These are phyloP conservation scores for Periconia macrospinosa DNA, from an alignment of 2,329 filamentous ascomycete genomes.

Conservation along the genomic window DNA sequence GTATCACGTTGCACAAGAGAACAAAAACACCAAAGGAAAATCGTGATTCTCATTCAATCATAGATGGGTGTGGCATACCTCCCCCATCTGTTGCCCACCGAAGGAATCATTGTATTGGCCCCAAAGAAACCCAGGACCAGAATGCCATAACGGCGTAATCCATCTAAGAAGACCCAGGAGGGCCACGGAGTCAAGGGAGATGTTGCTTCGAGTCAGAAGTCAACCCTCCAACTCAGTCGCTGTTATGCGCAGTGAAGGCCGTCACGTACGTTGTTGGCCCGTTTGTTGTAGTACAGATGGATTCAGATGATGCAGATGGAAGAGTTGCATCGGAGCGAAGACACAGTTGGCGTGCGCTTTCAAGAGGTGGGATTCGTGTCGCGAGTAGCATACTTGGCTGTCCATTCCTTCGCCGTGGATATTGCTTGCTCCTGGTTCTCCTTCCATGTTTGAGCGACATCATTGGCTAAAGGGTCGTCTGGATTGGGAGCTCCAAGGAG, in stretches of 20 bases:
- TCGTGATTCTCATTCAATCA: background rate
- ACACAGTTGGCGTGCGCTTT: background rate
- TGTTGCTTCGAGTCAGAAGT: too few relatives aligned
- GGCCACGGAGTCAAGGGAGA: too few relatives aligned
- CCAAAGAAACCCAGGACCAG: too few relatives aligned
- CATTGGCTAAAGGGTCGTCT: conserved; percentile 96
- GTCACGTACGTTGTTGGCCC: background rate
- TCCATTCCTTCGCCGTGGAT: conserved; percentile 90
- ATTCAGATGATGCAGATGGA: background rate
- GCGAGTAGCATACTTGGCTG: conserved; percentile 69
- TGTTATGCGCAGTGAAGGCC: too few relatives aligned
- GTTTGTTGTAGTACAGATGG: background rate
- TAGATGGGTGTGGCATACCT: too few relatives aligned
- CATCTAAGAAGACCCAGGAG: too few relatives aligned
- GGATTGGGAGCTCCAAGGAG: conserved; percentile 95
- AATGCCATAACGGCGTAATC: too few relatives aligned
- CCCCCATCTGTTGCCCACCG: too few relatives aligned
- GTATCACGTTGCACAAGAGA: background rate
- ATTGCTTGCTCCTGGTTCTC: conserved; percentile 93
- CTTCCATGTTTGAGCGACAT: conserved; percentile 98
- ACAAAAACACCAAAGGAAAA: background rate
- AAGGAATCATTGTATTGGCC: too few relatives aligned
- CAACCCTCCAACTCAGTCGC: too few relatives aligned
- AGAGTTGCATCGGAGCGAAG: background rate
- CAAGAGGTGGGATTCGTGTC: background rate